Conservation (phyloP, 352 stramenopile species). For the Phytophthora pinifolia region DNA sequence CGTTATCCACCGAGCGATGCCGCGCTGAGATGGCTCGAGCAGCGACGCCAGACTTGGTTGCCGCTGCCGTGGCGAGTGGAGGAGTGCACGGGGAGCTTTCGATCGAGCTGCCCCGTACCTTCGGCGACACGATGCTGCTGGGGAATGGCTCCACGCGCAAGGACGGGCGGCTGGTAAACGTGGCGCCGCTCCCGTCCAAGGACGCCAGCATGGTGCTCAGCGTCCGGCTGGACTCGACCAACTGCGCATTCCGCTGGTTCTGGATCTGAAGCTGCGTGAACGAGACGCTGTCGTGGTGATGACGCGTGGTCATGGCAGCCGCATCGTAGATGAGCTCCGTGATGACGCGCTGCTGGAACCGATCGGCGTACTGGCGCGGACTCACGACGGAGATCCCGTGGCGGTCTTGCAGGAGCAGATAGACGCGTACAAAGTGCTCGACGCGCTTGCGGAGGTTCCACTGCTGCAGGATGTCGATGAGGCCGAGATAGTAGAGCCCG, state of each 20-base stretch:
- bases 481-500: constrained; percentile 94
- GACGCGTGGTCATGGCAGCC: constrained; percentile 16
- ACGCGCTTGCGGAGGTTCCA: constrained; percentile 93
- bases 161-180: constrained; percentile 24
- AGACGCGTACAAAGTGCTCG: constrained; percentile 83
- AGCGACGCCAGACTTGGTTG: background rate
- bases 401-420: constrained; percentile 67
- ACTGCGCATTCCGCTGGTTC: constrained; percentile 41
- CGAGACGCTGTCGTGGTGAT: constrained; percentile 37
- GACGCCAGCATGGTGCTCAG: constrained; percentile 58
- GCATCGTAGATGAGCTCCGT: constrained; percentile 74
- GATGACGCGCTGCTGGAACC: constrained; percentile 76
- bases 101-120: constrained; percentile 6
- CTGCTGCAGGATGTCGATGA: constrained; percentile 96
- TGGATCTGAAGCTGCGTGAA: constrained; percentile 43
- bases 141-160: constrained; percentile 18
- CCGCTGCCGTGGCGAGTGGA: background rate
- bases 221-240: constrained; percentile 47
- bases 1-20: constrained; percentile 25
- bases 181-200: constrained; percentile 30
- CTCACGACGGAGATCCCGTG: constrained; percentile 76
- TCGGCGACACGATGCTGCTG: constrained; percentile 21
- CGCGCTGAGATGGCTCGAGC: constrained; percentile 9
- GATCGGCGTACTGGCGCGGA: constrained; percentile 69
- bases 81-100: constrained; percentile 10